phyloP scores from a whole-genome alignment of 495 filamentous ascomycete species.

The Rostrohypoxylon terebratum region DNA sequence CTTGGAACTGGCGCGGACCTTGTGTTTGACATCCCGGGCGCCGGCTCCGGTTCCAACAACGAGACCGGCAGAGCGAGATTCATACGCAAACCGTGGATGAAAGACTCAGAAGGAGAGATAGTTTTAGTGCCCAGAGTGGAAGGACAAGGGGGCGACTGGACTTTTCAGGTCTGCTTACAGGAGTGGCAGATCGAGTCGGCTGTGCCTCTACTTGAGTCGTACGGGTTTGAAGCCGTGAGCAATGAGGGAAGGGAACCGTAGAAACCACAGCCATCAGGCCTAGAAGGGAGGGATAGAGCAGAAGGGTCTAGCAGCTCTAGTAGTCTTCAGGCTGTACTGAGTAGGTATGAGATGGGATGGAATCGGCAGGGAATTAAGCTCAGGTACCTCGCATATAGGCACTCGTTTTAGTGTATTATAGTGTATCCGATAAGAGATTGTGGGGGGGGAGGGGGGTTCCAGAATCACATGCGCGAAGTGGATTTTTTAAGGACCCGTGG shows the following conservation, averaged over 20 bases:
- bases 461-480: slow-evolving; percentile 38
- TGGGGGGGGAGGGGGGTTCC: too few relatives aligned
- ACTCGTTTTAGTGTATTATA: slow-evolving; percentile 13
- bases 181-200: not conserved
- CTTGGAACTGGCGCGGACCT: not conserved
- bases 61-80: not conserved
- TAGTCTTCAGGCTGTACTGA: not conserved
- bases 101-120: not conserved
- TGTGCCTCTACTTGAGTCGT: not conserved
- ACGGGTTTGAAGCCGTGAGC: not conserved
- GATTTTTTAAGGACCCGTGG: slow-evolving; percentile 18
- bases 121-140: not conserved
- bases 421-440: slow-evolving; percentile 31
- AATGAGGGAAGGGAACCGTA: not conserved
- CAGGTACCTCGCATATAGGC: slow-evolving; percentile 13
- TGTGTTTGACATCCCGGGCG: not conserved
- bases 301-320: not conserved
- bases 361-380: not conserved
- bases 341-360: not conserved
- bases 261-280: not conserved
- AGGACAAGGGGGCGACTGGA: not conserved
- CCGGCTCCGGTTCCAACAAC: not conserved
- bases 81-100: not conserved
- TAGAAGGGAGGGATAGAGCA: not conserved
- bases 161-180: not conserved